These are phyloP conservation scores for Ceratocystis diversiconidia DNA, from an alignment of 2,329 filamentous ascomycete species.

Conservation along the genomic window DNA sequence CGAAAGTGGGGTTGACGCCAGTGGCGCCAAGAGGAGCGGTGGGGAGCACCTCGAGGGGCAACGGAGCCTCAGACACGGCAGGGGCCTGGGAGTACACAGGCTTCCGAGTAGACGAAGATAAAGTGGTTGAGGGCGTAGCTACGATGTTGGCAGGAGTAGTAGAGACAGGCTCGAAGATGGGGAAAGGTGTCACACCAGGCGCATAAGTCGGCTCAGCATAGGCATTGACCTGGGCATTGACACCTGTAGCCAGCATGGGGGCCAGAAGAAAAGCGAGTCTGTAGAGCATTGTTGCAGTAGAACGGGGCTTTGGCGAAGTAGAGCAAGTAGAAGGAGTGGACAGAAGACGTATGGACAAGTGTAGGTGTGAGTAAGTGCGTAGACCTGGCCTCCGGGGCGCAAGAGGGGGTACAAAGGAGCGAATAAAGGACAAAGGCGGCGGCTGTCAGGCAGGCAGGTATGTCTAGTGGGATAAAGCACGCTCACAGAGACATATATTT, in stretches of 20 bases:
- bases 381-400: neutral
- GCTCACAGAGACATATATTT: neutral
- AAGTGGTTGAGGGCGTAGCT: slow-evolving; percentile 1
- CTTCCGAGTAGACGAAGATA: neutral
- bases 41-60: neutral
- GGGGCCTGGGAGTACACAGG: slow-evolving; percentile 1
- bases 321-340: neutral
- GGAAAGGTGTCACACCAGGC: slow-evolving; percentile 12
- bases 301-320: neutral
- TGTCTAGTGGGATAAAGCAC: neutral
- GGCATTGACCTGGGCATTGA: neutral
- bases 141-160: neutral
- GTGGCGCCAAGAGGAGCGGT: neutral
- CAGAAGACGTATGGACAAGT: neutral
- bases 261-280: slow-evolving; percentile 10
- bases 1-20: slow-evolving; percentile 4
- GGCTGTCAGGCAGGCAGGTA: neutral
- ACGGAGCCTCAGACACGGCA: neutral
- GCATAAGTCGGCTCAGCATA: slow-evolving; percentile 12
- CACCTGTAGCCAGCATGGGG: slow-evolving; percentile 6
- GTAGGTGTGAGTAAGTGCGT: neutral
- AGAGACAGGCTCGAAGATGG: slow-evolving; percentile 15
- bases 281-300: slow-evolving; percentile 8
- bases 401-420: neutral
- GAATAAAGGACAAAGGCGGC: neutral